A percentile compares a stretch with the other conserved stretches of the same genome.
phyloP scores from a whole-genome alignment of 2,329 filamentous ascomycete species.

The Phaeoacremonium minimum region DNA sequence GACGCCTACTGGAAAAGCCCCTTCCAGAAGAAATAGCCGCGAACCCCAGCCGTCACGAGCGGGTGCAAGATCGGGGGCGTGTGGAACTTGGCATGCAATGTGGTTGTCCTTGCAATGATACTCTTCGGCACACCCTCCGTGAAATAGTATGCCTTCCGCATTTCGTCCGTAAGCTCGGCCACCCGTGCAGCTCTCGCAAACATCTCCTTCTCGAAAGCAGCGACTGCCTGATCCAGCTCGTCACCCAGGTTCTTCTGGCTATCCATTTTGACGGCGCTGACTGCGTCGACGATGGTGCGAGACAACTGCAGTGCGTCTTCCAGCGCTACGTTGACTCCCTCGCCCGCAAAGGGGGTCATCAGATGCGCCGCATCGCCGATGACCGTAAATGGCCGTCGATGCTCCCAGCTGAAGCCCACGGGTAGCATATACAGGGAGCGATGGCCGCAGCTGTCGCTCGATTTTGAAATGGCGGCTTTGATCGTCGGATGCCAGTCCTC shows the following conservation, averaged over 20 bases:
- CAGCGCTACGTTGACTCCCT: constrained; percentile 55
- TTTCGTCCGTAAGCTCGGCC: constrained; percentile 15
- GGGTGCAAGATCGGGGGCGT: constrained; percentile 24
- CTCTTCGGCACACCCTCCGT: constrained; percentile 37
- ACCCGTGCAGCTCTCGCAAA: constrained; percentile 26
- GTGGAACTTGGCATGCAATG: constrained; percentile 23
- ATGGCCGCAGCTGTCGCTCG: constrained; percentile 30
- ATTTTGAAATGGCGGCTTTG: constrained; percentile 33
- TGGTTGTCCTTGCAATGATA: constrained; percentile 30
- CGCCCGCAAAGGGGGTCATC: constrained; percentile 54
- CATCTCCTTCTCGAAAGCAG: constrained; percentile 32
- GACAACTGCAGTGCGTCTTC: constrained; percentile 48
- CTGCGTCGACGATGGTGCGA: constrained; percentile 29
- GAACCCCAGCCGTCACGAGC: constrained; percentile 19
- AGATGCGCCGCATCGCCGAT: constrained; percentile 58
- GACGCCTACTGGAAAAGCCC: too few relatives aligned
- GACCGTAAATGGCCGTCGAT: constrained; percentile 43
- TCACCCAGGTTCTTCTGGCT: constrained; percentile 13
- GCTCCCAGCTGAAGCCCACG: constrained; percentile 40
- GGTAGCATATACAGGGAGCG: constrained; percentile 50
- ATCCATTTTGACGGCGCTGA: not conserved
- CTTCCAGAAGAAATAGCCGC: constrained; percentile 21
- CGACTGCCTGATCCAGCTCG: constrained; percentile 26
- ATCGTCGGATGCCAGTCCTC: constrained; percentile 37
- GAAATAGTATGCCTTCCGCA: constrained; percentile 42